phyloP scores from a whole-genome alignment of 1,284 basidiomycete species.

The Apiotrichum siamense region DNA sequence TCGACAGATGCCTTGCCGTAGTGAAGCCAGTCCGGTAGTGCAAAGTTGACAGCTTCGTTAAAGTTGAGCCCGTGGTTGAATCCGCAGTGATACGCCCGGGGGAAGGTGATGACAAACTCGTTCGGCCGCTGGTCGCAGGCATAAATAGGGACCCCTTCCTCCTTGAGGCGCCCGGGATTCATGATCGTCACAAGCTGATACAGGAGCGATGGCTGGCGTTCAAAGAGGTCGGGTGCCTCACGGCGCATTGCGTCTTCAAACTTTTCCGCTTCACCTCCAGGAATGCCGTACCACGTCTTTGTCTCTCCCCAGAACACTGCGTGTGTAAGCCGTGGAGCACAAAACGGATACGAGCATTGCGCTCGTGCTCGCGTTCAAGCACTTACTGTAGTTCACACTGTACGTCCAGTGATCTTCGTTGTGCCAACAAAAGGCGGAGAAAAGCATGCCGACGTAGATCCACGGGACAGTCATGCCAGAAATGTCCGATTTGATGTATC shows the following conservation, averaged over 20 bases:
- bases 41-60: constrained; percentile 99
- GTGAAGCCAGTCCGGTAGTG: constrained; percentile 89
- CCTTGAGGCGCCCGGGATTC: constrained; percentile 80
- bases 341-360: not conserved
- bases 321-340: constrained; percentile 25
- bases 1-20: constrained; percentile 80
- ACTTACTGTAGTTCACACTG: constrained; percentile 85
- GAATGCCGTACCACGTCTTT: constrained; percentile 99
- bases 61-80: constrained; percentile 99
- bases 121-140: constrained; percentile 95
- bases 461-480: constrained; percentile 99
- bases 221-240: constrained; percentile 97
- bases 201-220: constrained; percentile 91
- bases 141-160: constrained; percentile 88
- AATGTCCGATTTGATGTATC: constrained; percentile 96
- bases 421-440: constrained; percentile 99
- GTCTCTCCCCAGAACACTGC: constrained; percentile 98
- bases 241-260: constrained; percentile 93
- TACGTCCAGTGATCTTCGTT: constrained; percentile 99
- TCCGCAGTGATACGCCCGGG: constrained; percentile 96
- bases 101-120: constrained; percentile 96
- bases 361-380: not conserved
- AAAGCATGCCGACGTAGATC: constrained; percentile 99
- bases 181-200: constrained; percentile 98
- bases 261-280: constrained; percentile 85